Evolutionary conservation across 108 stramenopile genomes (phyloP), one percentile per base, ranked within the genome.

Genomic region (Poteriospumella lacustris): DNA sequence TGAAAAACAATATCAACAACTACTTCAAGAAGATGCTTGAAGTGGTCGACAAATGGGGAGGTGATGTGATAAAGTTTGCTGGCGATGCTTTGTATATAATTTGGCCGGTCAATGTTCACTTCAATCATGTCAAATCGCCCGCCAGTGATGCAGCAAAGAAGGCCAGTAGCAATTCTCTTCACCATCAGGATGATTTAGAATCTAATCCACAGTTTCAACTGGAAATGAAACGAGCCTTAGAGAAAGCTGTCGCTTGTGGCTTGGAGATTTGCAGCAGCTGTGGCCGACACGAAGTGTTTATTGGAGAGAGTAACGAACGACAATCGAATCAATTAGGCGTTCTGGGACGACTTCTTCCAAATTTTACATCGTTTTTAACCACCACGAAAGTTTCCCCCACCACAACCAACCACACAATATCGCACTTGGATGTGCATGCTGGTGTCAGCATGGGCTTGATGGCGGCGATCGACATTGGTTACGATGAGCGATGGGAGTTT

Each of bases 51-150:
- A 39, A 33, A 12, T 52, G 62, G 39, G 80, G 76, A 24, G 86
- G 86, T 34, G 86, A 87, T 12, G 85, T 87, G 1, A 29, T 85
- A 34, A 87, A 87, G 42, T 87, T 85, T 42, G 85, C 85, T 0
- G 87, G 85, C 9, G 84, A 85, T 73, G 87, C 85, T 0, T 58
- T 87, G 52, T 76, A 47, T 80, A 82, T 81, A 9, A 43, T 70
- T 5, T 85, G 82, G 85, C 39, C 28, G 39, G 68, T n/a, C n/a
- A n/a, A n/a, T n/a, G n/a, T n/a, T n/a, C n/a, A n/a, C n/a, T n/a
- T n/a, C n/a, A n/a, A n/a, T n/a, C n/a, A n/a, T n/a, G n/a, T n/a
- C n/a, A n/a, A n/a, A n/a, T n/a, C n/a, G n/a, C n/a, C n/a, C n/a
- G n/a, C n/a, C n/a, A n/a, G n/a, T n/a, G n/a, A n/a, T n/a, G n/a